Evolutionary conservation across 768 basidiomycete genomes (phyloP), one percentile per base, ranked within the genome.

Genomic region (Mycena olivaceomarginata): DNA sequence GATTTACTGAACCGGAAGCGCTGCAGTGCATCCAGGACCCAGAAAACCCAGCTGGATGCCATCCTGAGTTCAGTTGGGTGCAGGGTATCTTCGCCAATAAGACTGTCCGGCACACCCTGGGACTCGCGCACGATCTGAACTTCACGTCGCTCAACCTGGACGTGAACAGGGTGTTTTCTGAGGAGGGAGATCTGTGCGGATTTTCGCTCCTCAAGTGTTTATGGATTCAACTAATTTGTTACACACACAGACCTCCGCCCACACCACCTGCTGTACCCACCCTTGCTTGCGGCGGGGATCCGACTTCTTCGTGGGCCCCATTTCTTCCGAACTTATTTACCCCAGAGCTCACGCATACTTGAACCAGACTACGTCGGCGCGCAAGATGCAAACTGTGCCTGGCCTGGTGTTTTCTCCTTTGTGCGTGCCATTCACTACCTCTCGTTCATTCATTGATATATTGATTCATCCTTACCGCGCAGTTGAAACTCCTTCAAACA

Each of bases 361-460:
- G 13, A 64, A 64, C 6, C 31, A 85, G 84, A 84, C 70, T 84
- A 82, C 37, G 62, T 85, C 45, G 85, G 84, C 7, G 78, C 79
- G 5, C 79, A 80, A 56, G 85, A 83, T 62, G 81, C 81, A 5
- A 85, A 83, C 72, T 82, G 82, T 53, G 76, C 81, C 15, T 84
- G 82, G 82, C 82, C 80, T 2, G 83, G 83, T 2, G 68, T 82
- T 9, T 60, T 83, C 25, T 84, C 84, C 0, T 82, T 81, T 62
- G 81, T 81, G 45, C 18, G 81, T 75, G 53, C 22, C 22, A 8
- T 31, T 18, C 20, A 25, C 56, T 22, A 8, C 39, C 62, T 20
- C 41, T n/a, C n/a, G n/a, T n/a, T n/a, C n/a, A n/a, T n/a, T n/a
- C n/a, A n/a, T n/a, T n/a, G n/a, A n/a, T n/a, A n/a, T n/a, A n/a